Evolutionary conservation across 148 eudicot species (phyloP).

Genomic region (Mesembryanthemum crystallinum): DNA sequence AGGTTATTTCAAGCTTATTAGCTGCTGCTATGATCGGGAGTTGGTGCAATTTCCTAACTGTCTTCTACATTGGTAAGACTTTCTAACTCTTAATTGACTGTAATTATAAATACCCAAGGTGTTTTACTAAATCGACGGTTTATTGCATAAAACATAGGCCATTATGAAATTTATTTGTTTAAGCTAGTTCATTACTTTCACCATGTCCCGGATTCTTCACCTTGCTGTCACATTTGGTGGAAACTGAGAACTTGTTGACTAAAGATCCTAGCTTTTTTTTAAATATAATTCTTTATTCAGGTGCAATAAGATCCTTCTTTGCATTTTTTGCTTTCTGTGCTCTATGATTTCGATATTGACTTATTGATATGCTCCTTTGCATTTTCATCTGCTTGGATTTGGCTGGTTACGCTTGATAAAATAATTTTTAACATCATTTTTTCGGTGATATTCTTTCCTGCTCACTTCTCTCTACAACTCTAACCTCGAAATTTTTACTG

Average conservation of each 20-base stretch:
- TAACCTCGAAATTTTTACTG: background rate
- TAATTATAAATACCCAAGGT: background rate
- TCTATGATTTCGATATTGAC: background rate
- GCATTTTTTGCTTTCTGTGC: background rate
- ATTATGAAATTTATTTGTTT: background rate
- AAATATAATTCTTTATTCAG: background rate
- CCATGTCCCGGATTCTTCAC: background rate
- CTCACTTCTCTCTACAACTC: background rate
- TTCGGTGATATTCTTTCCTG: background rate
- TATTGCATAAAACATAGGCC: background rate
- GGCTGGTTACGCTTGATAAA: background rate
- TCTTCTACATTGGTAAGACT: slow-evolving; percentile 69
- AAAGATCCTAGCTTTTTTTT: background rate
- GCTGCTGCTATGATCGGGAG: slow-evolving; percentile 74
- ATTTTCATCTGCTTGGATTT: no score
- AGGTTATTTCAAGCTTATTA: slow-evolving; percentile 59
- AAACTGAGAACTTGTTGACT: background rate
- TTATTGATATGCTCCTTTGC: background rate
- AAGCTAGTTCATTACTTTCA: background rate
- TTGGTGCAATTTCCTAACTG: slow-evolving; percentile 88
- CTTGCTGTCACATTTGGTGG: background rate
- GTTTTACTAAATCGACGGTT: background rate
- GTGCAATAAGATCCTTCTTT: no score
- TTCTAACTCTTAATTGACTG: background rate
- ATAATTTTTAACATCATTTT: background rate